Percentiles rank a stretch among this genome's conserved stretches.
Evolutionary conservation across 148 eudicot genomes (phyloP).

Genomic region (Camellia japonica): DNA sequence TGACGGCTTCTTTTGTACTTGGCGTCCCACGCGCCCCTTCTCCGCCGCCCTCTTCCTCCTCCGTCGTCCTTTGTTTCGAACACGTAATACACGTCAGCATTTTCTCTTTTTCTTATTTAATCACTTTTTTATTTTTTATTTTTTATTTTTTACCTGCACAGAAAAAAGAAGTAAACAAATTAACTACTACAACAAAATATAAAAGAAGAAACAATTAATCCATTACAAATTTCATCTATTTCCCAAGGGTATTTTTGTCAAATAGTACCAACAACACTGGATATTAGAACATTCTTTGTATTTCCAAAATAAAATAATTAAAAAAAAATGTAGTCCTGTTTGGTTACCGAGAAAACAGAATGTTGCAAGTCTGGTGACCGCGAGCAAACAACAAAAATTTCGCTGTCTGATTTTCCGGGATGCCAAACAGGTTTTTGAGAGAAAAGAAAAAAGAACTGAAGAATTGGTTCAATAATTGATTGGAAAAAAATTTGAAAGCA

Average conservation of each 20-base stretch:
- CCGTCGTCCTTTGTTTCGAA: constrained; percentile 55
- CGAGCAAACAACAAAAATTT: constrained; percentile 7
- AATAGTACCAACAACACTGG: background rate
- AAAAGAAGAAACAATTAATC: no score
- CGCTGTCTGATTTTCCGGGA: background rate
- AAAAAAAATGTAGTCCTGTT: background rate
- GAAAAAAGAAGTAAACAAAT: background rate
- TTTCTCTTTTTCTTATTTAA: background rate
- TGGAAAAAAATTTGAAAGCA: constrained; percentile 28
- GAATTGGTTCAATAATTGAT: constrained; percentile 22
- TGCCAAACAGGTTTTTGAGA: background rate
- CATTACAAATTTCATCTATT: background rate
- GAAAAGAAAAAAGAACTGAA: constrained; percentile 20
- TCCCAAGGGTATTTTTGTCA: background rate
- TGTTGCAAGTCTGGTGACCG: background rate
- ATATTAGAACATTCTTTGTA: background rate
- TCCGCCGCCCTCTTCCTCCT: constrained; percentile 47
- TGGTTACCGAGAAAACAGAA: constrained; percentile 8
- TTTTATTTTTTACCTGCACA: constrained; percentile 21
- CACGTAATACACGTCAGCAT: constrained; percentile 98
- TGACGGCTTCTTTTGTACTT: constrained; percentile 80
- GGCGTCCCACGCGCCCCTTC: constrained; percentile 62
- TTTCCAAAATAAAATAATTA: background rate
- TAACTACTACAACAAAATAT: background rate
- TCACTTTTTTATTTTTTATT: no score